Base-by-base conservation (phyloP, 345 rosid genomes). In the Physaria fendleri region DNA sequence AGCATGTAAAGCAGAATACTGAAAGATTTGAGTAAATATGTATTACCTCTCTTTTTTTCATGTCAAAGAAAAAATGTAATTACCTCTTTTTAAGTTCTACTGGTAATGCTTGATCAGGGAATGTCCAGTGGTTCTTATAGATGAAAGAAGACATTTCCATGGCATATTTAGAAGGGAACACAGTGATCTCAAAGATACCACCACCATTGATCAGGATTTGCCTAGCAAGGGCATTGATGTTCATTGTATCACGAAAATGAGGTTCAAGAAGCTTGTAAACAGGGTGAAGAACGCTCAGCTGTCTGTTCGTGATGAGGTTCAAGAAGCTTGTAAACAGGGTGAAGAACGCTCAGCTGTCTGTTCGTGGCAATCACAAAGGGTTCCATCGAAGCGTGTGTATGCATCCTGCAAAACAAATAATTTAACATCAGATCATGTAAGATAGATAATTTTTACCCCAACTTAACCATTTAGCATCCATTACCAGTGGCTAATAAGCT, bases 401-500 rank as follows among this genome's bases (percentile, higher is more conserved):
- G 75, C 78, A 80, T 59, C 88, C 92, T 87, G 74, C 8, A 22
- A 71, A 27, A 32, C 12, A 6, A 18, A 40, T 34, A 64, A 21
- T 10, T 55, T n/a, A 39, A 43, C 38, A 22, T 62, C 45, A 38
- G 47, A 54, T 53, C 50, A 21, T 60, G 13, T 11, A n/a, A 6
- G 8, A 33, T 13, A 41, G 8, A 39, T 8, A 38, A 46, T 24
- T n/a, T 54, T 22, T 15, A 4, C 15, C 15, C 35, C 16, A 28
- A 22, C 22, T 5, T 38, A 37, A 49, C 16, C 30, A 18, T 9
- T 45, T 4, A 0, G 5, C n/a, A n/a, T 46, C 16, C 71, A 58
- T 50, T 82, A 92, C 96, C 95, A 92, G 65, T 92, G 97, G 74
- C 97, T 92, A 56, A 92, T 77, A 23, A 92, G 93, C 58, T 92